Conservation (phyloP, 2,329 filamentous ascomycete genomes). For the Nigrospora osmanthi region DNA sequence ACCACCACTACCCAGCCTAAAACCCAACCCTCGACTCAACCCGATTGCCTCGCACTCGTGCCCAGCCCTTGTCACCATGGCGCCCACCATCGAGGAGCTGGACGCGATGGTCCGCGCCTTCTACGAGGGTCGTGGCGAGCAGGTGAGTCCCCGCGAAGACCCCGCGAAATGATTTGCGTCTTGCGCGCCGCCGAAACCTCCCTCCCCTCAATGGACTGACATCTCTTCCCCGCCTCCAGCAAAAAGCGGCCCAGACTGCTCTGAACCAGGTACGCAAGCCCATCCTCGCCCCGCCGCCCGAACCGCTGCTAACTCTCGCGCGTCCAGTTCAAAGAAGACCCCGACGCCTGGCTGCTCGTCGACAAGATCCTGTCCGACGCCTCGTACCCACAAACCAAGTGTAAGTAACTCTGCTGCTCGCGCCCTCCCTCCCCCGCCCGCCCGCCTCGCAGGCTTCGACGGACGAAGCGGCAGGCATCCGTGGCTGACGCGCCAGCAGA, state of each 20-base stretch:
- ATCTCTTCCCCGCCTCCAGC: constrained; percentile 46
- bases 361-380: constrained; percentile 94
- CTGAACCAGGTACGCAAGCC: constrained; percentile 71
- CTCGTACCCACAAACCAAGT: constrained; percentile 93
- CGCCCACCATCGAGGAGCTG: constrained; percentile 81
- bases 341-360: constrained; percentile 94
- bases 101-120: constrained; percentile 94
- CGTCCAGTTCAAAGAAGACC: constrained; percentile 91
- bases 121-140: constrained; percentile 91
- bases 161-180: background rate
- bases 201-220: constrained; percentile 26
- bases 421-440: no score
- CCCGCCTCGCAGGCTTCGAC: no score
- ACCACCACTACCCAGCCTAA: background rate
- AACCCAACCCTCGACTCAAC: no score
- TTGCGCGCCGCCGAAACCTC: background rate
- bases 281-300: constrained; percentile 1
- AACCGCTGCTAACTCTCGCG: constrained; percentile 15
- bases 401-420: constrained; percentile 39
- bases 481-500: constrained; percentile 43
- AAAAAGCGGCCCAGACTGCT: constrained; percentile 91
- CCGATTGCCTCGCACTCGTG: constrained; percentile 6
- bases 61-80: constrained; percentile 39
- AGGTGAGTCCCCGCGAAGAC: constrained; percentile 49
- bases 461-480: background rate